phyloP scores from a whole-genome alignment of 495 filamentous ascomycete species.

The Penicillium samsonianum region DNA sequence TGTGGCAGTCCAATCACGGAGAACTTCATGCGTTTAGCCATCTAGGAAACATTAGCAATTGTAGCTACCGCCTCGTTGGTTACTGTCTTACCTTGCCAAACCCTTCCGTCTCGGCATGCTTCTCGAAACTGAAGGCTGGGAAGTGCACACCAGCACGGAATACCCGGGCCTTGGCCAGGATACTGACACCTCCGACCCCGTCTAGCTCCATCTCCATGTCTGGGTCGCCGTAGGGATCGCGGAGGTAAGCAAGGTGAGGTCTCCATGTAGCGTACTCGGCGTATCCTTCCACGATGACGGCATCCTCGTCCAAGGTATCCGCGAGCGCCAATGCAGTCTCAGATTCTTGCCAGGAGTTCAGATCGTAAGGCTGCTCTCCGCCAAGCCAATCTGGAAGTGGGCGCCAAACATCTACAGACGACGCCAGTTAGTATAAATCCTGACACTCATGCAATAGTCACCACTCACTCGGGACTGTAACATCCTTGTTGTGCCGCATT shows the following conservation, averaged over 20 bases:
- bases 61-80: not conserved
- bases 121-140: slow-evolving; percentile 98
- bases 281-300: slow-evolving; percentile 98
- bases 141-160: slow-evolving; percentile 96
- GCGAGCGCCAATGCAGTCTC: slow-evolving; percentile 93
- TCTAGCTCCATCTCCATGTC: slow-evolving; percentile 99
- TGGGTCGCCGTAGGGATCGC: slow-evolving; percentile 95
- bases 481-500: slow-evolving; percentile 98
- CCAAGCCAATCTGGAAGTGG: slow-evolving; percentile 98
- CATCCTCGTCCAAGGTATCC: slow-evolving; percentile 95
- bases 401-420: slow-evolving; percentile 85
- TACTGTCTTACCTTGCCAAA: slow-evolving; percentile 83
- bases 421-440: slow-evolving; percentile 7
- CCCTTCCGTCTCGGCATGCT: slow-evolving; percentile 96
- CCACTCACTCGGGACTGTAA: slow-evolving; percentile 96
- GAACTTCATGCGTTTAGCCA: slow-evolving; percentile 94
- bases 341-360: slow-evolving; percentile 99
- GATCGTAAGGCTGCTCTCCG: slow-evolving; percentile 96
- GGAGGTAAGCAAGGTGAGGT: slow-evolving; percentile 94
- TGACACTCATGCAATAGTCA: slow-evolving; percentile 3
- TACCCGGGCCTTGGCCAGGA: slow-evolving; percentile 92
- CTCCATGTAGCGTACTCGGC: slow-evolving; percentile 99
- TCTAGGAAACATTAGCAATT: slow-evolving; percentile 58
- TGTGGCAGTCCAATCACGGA: slow-evolving; percentile 97
- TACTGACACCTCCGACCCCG: slow-evolving; percentile 95